Percentiles rank a stretch among this genome's conserved stretches.
These are phyloP conservation scores for Diplodia corticola DNA, from an alignment of 2,329 filamentous ascomycete species.

Conservation along the genomic window DNA sequence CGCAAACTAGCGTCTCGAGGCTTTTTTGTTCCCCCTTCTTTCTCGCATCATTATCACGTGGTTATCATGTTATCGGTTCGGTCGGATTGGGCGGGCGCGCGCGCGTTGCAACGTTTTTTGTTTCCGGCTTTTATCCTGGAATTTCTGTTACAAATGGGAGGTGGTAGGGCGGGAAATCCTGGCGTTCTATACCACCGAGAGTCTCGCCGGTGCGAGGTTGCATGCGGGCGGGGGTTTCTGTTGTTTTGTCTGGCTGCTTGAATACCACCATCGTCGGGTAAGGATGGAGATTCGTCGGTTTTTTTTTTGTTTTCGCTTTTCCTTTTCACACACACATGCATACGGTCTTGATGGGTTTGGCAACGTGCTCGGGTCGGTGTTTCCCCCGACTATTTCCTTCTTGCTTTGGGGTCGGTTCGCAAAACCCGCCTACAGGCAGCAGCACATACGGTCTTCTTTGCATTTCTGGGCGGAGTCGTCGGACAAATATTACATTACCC, in stretches of 20 bases:
- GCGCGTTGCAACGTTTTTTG: neutral
- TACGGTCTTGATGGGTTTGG: neutral
- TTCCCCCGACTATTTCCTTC: too few species aligned
- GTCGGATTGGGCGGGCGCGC: neutral
- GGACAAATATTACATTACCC: too few species aligned
- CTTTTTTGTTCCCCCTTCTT: neutral
- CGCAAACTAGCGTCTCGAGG: neutral
- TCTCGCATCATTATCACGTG: neutral
- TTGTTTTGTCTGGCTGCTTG: neutral
- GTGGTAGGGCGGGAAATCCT: neutral
- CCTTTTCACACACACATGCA: neutral
- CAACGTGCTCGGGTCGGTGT: too few species aligned
- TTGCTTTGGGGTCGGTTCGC: too few species aligned
- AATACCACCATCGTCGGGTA: neutral
- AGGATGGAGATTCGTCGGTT: neutral
- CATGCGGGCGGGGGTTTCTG: neutral
- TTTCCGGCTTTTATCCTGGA: neutral
- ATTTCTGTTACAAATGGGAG: neutral
- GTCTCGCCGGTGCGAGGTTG: constrained; percentile 13
- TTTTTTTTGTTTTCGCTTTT: neutral
- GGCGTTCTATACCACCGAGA: constrained; percentile 22
- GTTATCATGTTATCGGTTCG: neutral
- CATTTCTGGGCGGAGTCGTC: too few species aligned
- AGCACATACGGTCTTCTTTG: too few species aligned
- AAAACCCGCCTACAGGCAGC: too few species aligned